These are phyloP conservation scores for Dendrobium catenatum DNA, from an alignment of 106 monocot genomes.

Conservation along the genomic window DNA sequence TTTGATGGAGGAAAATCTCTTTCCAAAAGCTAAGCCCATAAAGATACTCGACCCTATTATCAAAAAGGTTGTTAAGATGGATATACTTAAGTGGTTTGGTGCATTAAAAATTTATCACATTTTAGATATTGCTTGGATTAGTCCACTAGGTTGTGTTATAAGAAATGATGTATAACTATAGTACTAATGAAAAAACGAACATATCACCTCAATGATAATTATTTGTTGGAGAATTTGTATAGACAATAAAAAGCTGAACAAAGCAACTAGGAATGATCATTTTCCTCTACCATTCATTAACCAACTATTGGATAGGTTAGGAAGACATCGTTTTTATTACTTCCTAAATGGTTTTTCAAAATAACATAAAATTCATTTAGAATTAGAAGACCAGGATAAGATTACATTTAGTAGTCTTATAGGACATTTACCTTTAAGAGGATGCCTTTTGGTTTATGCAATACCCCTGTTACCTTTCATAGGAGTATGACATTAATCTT, in stretches of 20 bases:
- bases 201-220: not conserved
- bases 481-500: too few relatives aligned
- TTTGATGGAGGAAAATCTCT: not conserved
- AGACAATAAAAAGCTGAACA: not conserved
- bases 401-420: too few relatives aligned
- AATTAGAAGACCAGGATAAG: too few relatives aligned
- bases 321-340: too few relatives aligned
- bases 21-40: too few relatives aligned
- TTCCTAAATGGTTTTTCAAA: too few relatives aligned
- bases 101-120: conserved; percentile 6
- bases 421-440: too few relatives aligned
- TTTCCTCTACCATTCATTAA: not conserved
- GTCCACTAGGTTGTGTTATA: not conserved
- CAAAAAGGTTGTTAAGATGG: not conserved
- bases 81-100: conserved; percentile 1
- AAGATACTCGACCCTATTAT: too few relatives aligned
- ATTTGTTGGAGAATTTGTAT: not conserved
- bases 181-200: not conserved
- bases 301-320: too few relatives aligned
- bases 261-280: not conserved
- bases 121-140: not conserved
- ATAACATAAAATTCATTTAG: too few relatives aligned
- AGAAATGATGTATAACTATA: conserved; percentile 5
- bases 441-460: too few relatives aligned
- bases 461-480: too few relatives aligned